Evolutionary conservation across 2,329 filamentous ascomycete species (phyloP).

Genomic region (Mariannaea sp.): DNA sequence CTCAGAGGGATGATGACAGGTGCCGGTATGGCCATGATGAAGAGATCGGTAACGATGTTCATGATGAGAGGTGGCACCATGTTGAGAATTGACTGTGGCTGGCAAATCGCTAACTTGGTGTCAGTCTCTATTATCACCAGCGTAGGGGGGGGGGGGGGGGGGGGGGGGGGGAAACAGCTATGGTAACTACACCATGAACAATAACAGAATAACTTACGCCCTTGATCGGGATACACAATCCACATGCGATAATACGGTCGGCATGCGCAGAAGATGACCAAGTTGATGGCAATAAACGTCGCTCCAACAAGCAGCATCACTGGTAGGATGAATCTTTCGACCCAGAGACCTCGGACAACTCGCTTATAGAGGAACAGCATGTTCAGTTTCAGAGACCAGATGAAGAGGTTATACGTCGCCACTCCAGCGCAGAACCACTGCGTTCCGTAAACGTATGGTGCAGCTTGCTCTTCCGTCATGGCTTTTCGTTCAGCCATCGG

Average conservation of each 20-base stretch:
- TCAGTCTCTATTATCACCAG: neutral
- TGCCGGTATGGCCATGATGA: constrained; percentile 42
- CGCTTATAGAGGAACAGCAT: constrained; percentile 46
- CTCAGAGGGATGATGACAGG: constrained; percentile 35
- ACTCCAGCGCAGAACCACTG: constrained; percentile 28
- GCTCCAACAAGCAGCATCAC: constrained; percentile 38
- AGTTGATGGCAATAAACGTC: constrained; percentile 34
- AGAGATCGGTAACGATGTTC: constrained; percentile 42
- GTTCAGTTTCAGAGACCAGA: constrained; percentile 47
- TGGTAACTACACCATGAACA: too few species aligned
- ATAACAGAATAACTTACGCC: too few species aligned
- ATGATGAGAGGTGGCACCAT: constrained; percentile 40
- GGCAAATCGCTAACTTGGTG: constrained; percentile 27
- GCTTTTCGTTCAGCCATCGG: constrained; percentile 12
- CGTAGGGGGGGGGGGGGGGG: too few species aligned
- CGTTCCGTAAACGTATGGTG: constrained; percentile 20
- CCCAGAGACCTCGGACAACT: constrained; percentile 42
- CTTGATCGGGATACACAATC: constrained; percentile 43
- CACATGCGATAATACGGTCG: constrained; percentile 42
- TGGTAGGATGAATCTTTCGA: constrained; percentile 43
- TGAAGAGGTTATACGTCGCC: constrained; percentile 24
- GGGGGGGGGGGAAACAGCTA: too few species aligned
- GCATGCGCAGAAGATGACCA: constrained; percentile 38
- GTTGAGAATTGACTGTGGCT: constrained; percentile 39
- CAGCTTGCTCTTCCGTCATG: constrained; percentile 8